Evolutionary conservation across 1,139 yeast genomes (phyloP).

Genomic region (Pichia sp.): DNA sequence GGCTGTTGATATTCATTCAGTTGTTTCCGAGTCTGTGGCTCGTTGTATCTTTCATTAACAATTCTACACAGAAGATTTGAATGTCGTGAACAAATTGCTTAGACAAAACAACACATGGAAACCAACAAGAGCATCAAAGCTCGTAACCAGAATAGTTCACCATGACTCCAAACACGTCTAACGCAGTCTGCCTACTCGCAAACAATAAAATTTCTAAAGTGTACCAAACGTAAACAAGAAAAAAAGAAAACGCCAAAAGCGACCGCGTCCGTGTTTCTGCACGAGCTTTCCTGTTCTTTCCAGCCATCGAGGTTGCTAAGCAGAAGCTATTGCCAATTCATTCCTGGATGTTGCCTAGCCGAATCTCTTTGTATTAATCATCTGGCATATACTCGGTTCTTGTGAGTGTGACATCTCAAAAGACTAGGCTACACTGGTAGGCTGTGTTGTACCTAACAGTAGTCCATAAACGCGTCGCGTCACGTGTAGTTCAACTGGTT

Average conservation of each 20-base stretch:
- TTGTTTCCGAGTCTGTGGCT: not conserved
- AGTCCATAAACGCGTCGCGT: too few species aligned
- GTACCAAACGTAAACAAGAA: not conserved
- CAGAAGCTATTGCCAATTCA: too few species aligned
- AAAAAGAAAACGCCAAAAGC: not conserved
- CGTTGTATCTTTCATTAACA: not conserved
- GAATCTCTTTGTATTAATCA: not conserved
- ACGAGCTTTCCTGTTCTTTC: not conserved
- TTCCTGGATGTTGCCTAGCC: too few species aligned
- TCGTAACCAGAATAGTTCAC: not conserved
- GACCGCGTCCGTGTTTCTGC: not conserved
- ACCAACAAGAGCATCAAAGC: too few species aligned
- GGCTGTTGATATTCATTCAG: constrained; percentile 19
- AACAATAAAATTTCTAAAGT: not conserved
- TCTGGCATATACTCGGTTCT: too few species aligned
- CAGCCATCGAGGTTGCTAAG: not conserved
- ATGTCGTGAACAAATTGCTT: too few species aligned
- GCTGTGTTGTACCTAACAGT: too few species aligned
- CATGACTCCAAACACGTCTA: not conserved
- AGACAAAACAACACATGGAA: too few species aligned
- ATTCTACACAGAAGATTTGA: too few species aligned
- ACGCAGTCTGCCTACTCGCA: not conserved
- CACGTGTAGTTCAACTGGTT: too few species aligned
- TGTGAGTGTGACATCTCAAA: too few species aligned
- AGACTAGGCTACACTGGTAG: too few species aligned